These are phyloP conservation scores for Calocybe indica DNA, from an alignment of 768 basidiomycete genomes.

Conservation along the genomic window DNA sequence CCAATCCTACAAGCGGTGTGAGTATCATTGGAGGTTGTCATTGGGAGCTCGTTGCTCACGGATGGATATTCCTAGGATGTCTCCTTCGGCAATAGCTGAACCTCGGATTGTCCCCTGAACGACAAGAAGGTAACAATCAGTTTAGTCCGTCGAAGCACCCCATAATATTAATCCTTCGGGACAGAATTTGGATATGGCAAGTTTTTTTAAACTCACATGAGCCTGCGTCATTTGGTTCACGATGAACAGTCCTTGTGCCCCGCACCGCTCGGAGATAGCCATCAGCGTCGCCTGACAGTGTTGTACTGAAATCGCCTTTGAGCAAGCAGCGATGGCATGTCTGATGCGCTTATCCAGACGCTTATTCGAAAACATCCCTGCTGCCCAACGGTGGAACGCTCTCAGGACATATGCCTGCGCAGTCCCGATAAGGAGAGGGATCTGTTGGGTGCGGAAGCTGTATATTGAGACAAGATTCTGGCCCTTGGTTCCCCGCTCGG, in stretches of 20 bases:
- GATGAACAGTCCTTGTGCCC: constrained; percentile 36
- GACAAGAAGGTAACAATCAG: background rate
- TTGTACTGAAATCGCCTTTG: constrained; percentile 13
- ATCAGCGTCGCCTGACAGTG: constrained; percentile 11
- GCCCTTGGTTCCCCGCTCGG: constrained; percentile 8
- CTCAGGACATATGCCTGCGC: constrained; percentile 29
- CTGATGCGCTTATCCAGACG: constrained; percentile 7
- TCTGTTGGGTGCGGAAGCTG: constrained; percentile 34
- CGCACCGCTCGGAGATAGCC: constrained; percentile 29
- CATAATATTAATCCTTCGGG: too few species aligned
- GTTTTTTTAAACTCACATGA: constrained; percentile 19
- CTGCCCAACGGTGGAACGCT: constrained; percentile 20
- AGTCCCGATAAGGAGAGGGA: constrained; percentile 27
- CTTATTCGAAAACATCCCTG: constrained; percentile 19
- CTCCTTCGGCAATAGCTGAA: constrained; percentile 38
- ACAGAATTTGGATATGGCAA: background rate
- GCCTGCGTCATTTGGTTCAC: constrained; percentile 26
- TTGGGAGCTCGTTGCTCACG: constrained; percentile 17
- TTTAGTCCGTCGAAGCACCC: too few species aligned
- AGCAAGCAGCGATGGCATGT: constrained; percentile 16
- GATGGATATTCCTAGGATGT: constrained; percentile 32
- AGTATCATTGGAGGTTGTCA: background rate
- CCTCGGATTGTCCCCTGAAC: constrained; percentile 32
- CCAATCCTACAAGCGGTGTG: constrained; percentile 15
- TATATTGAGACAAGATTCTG: constrained; percentile 19